Evolutionary conservation across 768 basidiomycete species (phyloP), one percentile per base, ranked within the genome.

Genomic region (Psilocybe cubensis): DNA sequence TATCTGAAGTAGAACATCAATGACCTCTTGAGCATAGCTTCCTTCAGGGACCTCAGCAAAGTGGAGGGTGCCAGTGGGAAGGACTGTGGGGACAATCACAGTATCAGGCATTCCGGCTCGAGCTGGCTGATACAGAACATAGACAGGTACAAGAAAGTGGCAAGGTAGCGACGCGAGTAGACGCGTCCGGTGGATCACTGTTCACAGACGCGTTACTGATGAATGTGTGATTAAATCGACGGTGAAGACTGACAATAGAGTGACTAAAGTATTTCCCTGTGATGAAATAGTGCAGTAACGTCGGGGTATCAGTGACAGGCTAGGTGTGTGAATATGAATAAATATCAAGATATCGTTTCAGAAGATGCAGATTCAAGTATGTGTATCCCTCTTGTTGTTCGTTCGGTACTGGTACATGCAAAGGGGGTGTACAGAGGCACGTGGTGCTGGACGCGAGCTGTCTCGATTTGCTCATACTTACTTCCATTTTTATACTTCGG

Each of bases 11-110:
- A 92, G 73, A 31, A 70, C 67, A 50, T 83, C 73, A 40, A 92
- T 76, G 8, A 91, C 83, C 63, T 88, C 84, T 64, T 84, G 76
- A 18, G 81, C 84, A 0, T 78, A 83, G 31, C 83, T 86, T 58
- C 83, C 72, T 29, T 78, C 63, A 10, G 67, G 67, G 58, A 90
- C 75, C 35, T 86, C 81, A 0, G 83, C 84, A 64, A 92, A 88
- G 60, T 85, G 83, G 53, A 88, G 68, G 48, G 82, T 76, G 17
- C 85, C 85, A 47, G 79, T 80, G 9, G 86, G 78, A 29, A 89
- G 70, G 35, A 87, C 66, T 17, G 80, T 80, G 1, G 91, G 88
- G 28, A 88, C 80, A 60, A 85, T 81, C 55, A 68, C 56, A 14
- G 68, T 63, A 54, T 67, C 57, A 10, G 61, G 47, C 65, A 66